Percentiles rank a stretch among this genome's conserved stretches.
These are phyloP conservation scores for Penicillium nucicola DNA, from an alignment of 495 filamentous ascomycete genomes.

Conservation along the genomic window DNA sequence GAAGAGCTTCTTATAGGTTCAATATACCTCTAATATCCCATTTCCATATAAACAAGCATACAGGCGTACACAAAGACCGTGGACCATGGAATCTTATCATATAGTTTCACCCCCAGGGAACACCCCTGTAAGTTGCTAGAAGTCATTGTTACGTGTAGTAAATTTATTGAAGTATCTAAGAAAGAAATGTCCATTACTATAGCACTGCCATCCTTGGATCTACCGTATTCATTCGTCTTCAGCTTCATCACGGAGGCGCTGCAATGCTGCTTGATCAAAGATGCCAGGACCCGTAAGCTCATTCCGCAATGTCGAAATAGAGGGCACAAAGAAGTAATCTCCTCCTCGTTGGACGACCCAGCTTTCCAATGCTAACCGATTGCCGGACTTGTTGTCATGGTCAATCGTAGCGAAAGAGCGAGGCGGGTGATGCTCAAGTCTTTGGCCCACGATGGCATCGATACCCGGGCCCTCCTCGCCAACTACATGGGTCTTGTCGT, in stretches of 20 bases:
- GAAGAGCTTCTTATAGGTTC: no score
- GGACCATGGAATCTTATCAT: no score
- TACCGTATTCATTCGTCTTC: neutral
- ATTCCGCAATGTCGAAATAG: slow-evolving; percentile 3
- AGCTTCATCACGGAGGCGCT: neutral
- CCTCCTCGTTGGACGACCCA: slow-evolving; percentile 20
- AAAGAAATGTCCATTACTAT: no score
- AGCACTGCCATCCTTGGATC: no score
- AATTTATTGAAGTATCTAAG: no score
- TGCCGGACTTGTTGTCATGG: neutral
- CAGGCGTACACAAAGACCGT: no score
- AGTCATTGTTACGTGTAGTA: no score
- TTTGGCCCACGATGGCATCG: slow-evolving; percentile 20
- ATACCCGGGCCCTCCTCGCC: slow-evolving; percentile 14
- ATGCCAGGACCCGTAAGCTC: neutral
- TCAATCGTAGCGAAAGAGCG: slow-evolving; percentile 13
- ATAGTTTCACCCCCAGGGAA: no score
- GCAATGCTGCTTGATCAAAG: neutral
- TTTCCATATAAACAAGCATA: no score
- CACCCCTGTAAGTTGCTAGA: no score
- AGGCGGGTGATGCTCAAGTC: slow-evolving; percentile 13
- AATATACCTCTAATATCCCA: no score
- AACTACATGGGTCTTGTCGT: slow-evolving; percentile 1
- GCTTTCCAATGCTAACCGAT: slow-evolving; percentile 5
- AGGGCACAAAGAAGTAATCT: slow-evolving; percentile 25